A percentile compares a stretch with the other conserved stretches of the same genome.
phyloP scores from a whole-genome alignment of 345 rosid genomes.

The Gossypium arboreum region DNA sequence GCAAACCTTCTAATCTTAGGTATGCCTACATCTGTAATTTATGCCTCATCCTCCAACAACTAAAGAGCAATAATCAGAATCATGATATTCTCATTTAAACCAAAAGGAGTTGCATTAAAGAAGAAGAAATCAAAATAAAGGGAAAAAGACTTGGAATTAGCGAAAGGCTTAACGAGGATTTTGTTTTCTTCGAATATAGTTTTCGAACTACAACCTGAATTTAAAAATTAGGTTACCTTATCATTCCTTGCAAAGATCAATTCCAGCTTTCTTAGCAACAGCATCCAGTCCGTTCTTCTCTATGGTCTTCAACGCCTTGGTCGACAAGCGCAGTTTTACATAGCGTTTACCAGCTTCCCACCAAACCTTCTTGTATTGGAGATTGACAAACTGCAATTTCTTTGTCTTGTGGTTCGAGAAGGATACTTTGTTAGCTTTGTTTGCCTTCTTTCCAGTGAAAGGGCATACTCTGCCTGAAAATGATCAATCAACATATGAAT shows the following conservation, averaged over 20 bases:
- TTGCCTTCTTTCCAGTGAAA: constrained; percentile 88
- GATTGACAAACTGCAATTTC: constrained; percentile 82
- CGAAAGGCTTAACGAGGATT: neutral
- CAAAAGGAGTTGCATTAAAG: neutral
- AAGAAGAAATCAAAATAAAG: neutral
- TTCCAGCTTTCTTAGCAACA: constrained; percentile 94
- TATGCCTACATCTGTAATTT: neutral
- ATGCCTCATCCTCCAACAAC: neutral
- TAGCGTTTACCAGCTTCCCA: constrained; percentile 96
- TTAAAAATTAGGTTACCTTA: no score
- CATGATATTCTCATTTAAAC: constrained; percentile 6
- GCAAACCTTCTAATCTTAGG: no score
- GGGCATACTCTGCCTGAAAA: constrained; percentile 84
- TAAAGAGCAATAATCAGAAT: neutral
- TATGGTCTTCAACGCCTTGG: constrained; percentile 76
- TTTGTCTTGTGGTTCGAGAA: constrained; percentile 97
- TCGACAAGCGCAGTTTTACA: constrained; percentile 74
- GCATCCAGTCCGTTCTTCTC: constrained; percentile 95
- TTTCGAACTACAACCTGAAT: neutral
- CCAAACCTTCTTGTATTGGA: constrained; percentile 90
- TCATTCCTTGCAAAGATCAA: constrained; percentile 71
- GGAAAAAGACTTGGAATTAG: neutral
- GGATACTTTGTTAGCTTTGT: constrained; percentile 85
- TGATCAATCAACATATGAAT: neutral
- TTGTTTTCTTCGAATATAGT: neutral